Base-by-base conservation (phyloP, 371 early-diverging fungal species). In the Smittium mucronatum region DNA sequence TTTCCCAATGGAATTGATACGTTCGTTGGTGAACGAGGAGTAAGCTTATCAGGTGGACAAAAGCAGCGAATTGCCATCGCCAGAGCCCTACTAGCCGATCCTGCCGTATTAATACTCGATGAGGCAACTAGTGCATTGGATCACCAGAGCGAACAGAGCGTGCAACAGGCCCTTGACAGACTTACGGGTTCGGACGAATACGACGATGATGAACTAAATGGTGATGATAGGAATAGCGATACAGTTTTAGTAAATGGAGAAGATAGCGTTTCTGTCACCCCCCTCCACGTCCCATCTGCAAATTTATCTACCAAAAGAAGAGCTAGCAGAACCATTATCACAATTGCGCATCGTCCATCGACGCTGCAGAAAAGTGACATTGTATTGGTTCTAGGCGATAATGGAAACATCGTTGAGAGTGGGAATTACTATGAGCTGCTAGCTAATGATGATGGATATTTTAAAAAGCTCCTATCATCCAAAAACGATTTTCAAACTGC, bases 11-110 rank as follows among this genome's bases (percentile, higher is more conserved):
- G 86, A 34, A 85, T 88, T 70, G 83, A 90, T 15, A 92, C 94
- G 1, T 75, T 84, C 26, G 88, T 92, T n/a, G 91, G 89, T 26
- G 88, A 87, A 59, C 75, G 84, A 33, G 99, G 99, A 31, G 90
- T 88, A 28, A 87, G 88, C 82, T 79, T 95, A 16, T 91, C 91
- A 33, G 84, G 87, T 34, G 93, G 93, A n/a, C 89, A 92, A 76
- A 89, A 88, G 75, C 91, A 93, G 78, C 75, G 88, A 2, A 77
- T 91, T 29, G 86, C 86, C 0, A 75, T 93, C 69, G 68, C 86
- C 88, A 67, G 85, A 88, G 73, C 80, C 2, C 64, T 80, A 57
- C 71, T 88, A 31, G 76, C 78, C 21, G 71, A 78, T 29, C 81
- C 83, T 0, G 68, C 71, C 0, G 57, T 85, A 1, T 65, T 83